Evolutionary conservation across 2,329 filamentous ascomycete genomes (phyloP).

Genomic region (Colletotrichum navitas): DNA sequence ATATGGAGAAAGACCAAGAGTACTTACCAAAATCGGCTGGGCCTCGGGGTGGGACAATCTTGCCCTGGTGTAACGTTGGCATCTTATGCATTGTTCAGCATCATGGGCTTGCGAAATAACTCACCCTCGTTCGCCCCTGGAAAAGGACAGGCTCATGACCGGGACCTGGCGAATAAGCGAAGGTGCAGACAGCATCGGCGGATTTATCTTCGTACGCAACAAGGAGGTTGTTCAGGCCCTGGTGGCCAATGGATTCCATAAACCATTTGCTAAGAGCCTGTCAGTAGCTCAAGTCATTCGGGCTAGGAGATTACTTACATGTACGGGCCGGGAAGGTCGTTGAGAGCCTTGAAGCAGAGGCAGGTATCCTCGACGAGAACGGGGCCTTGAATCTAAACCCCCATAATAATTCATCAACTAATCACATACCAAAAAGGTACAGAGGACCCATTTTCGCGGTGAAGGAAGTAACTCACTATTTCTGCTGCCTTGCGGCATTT

Average conservation of each 20-base stretch:
- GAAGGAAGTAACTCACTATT: conserved; percentile 63
- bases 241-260: conserved; percentile 82
- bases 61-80: conserved; percentile 61
- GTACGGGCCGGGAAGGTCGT: conserved; percentile 94
- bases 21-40: conserved; percentile 83
- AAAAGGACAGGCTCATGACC: conserved; percentile 88
- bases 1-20: background rate
- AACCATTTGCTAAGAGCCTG: conserved; percentile 88
- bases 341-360: conserved; percentile 90
- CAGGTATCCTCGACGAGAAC: conserved; percentile 97
- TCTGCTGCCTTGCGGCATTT: conserved; percentile 89
- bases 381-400: conserved; percentile 78
- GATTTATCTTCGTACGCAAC: conserved; percentile 91
- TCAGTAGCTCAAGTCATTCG: background rate
- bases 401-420: background rate
- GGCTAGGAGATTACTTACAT: conserved; percentile 72
- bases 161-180: conserved; percentile 89
- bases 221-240: conserved; percentile 90
- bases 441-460: background rate
- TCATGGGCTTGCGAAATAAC: conserved; percentile 44
- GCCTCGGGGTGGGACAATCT: conserved; percentile 87
- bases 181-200: conserved; percentile 94
- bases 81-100: background rate
- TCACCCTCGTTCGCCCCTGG: conserved; percentile 86
- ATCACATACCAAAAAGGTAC: background rate